Base-by-base conservation (phyloP, 2,329 filamentous ascomycete genomes). In the Cordyceps tenuipes region DNA sequence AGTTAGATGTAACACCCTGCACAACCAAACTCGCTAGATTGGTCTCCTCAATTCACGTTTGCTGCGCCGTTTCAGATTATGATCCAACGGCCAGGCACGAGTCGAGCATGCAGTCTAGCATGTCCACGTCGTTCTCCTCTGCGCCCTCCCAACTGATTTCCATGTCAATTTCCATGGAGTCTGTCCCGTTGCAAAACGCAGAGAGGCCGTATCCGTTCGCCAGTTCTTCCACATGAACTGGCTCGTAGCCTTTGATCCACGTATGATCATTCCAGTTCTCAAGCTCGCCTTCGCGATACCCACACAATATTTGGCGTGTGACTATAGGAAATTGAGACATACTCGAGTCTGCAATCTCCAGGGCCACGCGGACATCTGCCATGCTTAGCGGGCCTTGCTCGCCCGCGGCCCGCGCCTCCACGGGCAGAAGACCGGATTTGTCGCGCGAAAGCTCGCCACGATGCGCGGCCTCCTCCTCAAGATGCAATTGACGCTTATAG, bases 321-420 rank as follows among this genome's bases (percentile, higher is more conserved):
- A 96, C 77, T 26, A 90, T 79, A 0, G 90, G 90, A 75, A 94
- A 92, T 62, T 90, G 85, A 10, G 86, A 85, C 63, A 96, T 79
- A 62, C 89, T 87, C 29, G 82, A 84, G 58, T 94, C 89, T 13
- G 88, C 86, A 64, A 96, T 81, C 62, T 89, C 84, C 17, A 96
- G 72, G 0, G 90, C 85, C 3, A 96, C 76, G 43, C 88, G 82
- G 52, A 97, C 73, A 70, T 97, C 93, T 19, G 86, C 84, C 75
- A 93, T 87, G 15, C 86, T 86, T 1, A 97, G 74, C 0, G 89
- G 84, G 6, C 85, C 82, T 44, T 91, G 80, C 66, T 88, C 84
- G 59, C 83, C 83, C 17, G 88, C 86, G 57, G 88, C 87, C 69
- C 89, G 91, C 3, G 89, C 84, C 72, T 97, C 91, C 41, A 91